Percentiles rank a stretch among this genome's conserved stretches.
Conservation (phyloP, 495 filamentous ascomycete species). For the Penicillium fimorum region DNA sequence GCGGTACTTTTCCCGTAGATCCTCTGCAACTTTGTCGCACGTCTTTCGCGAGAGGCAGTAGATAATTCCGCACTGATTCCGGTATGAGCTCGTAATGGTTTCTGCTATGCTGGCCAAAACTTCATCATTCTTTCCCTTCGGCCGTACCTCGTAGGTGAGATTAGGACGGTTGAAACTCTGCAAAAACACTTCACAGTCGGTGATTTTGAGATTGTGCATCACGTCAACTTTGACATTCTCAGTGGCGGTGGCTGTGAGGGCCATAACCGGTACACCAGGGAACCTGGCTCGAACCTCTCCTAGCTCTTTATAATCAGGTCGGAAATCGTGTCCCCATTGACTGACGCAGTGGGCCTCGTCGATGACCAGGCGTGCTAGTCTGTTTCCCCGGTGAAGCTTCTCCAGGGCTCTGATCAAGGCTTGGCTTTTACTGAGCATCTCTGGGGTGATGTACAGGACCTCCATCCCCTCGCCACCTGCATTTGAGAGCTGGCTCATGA, state of each 20-base stretch:
- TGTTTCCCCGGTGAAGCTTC: constrained; percentile 59
- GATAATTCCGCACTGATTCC: constrained; percentile 79
- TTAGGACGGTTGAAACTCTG: constrained; percentile 97
- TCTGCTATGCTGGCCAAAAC: constrained; percentile 65
- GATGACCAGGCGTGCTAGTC: constrained; percentile 87
- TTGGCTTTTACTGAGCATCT: constrained; percentile 85
- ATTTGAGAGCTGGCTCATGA: constrained; percentile 61
- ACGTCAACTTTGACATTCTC: constrained; percentile 88
- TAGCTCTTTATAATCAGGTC: constrained; percentile 90
- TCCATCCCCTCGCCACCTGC: constrained; percentile 67
- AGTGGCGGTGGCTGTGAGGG: constrained; percentile 91
- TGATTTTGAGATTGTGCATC: constrained; percentile 81
- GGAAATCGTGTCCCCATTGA: constrained; percentile 98
- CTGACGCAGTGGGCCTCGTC: constrained; percentile 99
- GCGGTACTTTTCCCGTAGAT: constrained; percentile 55
- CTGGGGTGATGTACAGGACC: constrained; percentile 90
- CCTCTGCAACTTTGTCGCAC: constrained; percentile 75
- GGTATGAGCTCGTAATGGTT: constrained; percentile 65
- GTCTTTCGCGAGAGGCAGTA: constrained; percentile 86
- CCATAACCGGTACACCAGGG: constrained; percentile 83
- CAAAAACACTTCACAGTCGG: constrained; percentile 68
- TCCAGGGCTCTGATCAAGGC: constrained; percentile 59
- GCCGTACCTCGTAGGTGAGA: constrained; percentile 76
- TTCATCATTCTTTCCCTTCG: constrained; percentile 54
- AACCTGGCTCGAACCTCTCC: constrained; percentile 67